A percentile compares a stretch with the other conserved stretches of the same genome.
Conservation (phyloP, 805 yeast species). For the Priceomyces carsonii region DNA sequence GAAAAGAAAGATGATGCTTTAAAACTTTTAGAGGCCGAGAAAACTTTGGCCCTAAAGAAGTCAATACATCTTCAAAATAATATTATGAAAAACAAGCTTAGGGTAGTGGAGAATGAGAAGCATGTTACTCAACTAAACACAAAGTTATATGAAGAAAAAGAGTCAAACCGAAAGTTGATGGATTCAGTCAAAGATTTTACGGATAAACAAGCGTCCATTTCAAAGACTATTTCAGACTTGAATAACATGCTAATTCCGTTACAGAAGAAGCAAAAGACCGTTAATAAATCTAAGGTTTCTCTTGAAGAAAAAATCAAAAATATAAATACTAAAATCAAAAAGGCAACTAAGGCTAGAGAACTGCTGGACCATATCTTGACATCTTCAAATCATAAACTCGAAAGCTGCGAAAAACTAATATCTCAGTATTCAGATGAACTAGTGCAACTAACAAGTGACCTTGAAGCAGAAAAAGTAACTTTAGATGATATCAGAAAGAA, state of each 20-base stretch:
- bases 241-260: slow-evolving; percentile 19
- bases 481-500: slow-evolving; percentile 64
- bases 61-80: slow-evolving; percentile 59
- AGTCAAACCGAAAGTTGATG: slow-evolving; percentile 25
- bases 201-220: slow-evolving; percentile 28
- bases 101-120: slow-evolving; percentile 37
- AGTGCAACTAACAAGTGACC: slow-evolving; percentile 41
- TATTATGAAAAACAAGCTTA: slow-evolving; percentile 39
- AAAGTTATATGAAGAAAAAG: slow-evolving; percentile 33
- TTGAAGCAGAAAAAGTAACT: slow-evolving; percentile 53
- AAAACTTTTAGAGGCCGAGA: slow-evolving; percentile 63
- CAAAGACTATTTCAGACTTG: slow-evolving; percentile 12
- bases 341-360: slow-evolving; percentile 55
- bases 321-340: slow-evolving; percentile 55
- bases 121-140: slow-evolving; percentile 40
- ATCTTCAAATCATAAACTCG: slow-evolving; percentile 48
- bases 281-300: slow-evolving; percentile 57
- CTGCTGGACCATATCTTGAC: slow-evolving; percentile 46
- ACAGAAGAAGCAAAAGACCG: slow-evolving; percentile 30
- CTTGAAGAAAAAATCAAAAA: slow-evolving; percentile 78
- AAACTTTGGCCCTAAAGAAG: slow-evolving; percentile 51
- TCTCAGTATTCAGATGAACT: slow-evolving; percentile 46
- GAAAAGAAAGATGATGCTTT: slow-evolving; percentile 76
- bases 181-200: slow-evolving; percentile 28
- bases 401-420: slow-evolving; percentile 46